These are phyloP conservation scores for Ambrosiella beaveri DNA, from an alignment of 2,329 filamentous ascomycete genomes.

Conservation along the genomic window DNA sequence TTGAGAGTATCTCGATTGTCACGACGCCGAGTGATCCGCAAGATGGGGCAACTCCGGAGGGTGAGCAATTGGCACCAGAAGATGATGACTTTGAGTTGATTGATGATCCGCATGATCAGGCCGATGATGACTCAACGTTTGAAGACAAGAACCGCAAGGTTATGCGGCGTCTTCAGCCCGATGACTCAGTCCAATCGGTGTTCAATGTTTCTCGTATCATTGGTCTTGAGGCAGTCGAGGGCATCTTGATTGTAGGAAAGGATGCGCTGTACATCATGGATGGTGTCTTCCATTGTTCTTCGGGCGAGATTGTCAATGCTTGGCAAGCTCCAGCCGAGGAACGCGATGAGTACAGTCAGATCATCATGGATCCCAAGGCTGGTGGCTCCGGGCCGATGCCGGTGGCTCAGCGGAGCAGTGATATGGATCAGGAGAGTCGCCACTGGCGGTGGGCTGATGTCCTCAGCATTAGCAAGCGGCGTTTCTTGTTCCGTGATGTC, in stretches of 20 bases:
- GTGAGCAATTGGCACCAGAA: conserved; percentile 31
- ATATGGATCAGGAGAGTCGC: conserved; percentile 60
- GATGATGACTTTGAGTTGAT: conserved; percentile 96
- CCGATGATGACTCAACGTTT: conserved; percentile 55
- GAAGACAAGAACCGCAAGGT: conserved; percentile 98
- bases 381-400: not conserved
- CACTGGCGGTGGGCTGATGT: conserved; percentile 92
- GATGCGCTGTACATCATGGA: conserved; percentile 87
- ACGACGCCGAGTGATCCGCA: conserved; percentile 6
- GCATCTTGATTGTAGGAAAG: conserved; percentile 82
- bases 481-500: conserved; percentile 89
- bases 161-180: conserved; percentile 78
- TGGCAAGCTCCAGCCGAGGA: conserved; percentile 87
- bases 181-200: conserved; percentile 81
- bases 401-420: not conserved
- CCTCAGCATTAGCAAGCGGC: conserved; percentile 85
- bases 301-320: conserved; percentile 92
- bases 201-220: conserved; percentile 93
- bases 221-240: conserved; percentile 83
- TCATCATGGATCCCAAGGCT: conserved; percentile 49
- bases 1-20: conserved; percentile 8
- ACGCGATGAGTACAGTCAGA: conserved; percentile 84
- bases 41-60: conserved; percentile 5
- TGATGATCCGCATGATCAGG: conserved; percentile 73
- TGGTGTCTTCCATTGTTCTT: conserved; percentile 84